Conservation (phyloP, 805 yeast genomes). For the Candida lessepsii region DNA sequence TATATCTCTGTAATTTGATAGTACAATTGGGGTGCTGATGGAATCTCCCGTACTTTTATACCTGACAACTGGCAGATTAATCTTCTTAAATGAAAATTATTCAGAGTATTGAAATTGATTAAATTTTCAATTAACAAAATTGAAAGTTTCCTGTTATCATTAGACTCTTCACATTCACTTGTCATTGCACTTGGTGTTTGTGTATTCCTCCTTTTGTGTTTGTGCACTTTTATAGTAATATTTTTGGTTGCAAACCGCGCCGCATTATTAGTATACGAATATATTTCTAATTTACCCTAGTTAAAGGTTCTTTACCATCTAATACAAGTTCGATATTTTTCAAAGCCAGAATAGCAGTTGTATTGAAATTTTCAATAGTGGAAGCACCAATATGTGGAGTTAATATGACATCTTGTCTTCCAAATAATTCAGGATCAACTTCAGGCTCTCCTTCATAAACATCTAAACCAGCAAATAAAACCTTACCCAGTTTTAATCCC, state of each 20-base stretch:
- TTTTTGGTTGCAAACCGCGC: slow-evolving; percentile 1
- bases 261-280: no score
- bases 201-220: slow-evolving; percentile 8
- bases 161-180: no score
- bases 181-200: background rate
- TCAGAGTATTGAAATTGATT: slow-evolving; percentile 19
- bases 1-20: slow-evolving; percentile 21
- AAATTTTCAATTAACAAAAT: slow-evolving; percentile 22
- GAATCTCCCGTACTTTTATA: slow-evolving; percentile 9
- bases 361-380: slow-evolving; percentile 53
- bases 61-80: slow-evolving; percentile 14
- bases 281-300: slow-evolving; percentile 15
- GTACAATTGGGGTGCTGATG: slow-evolving; percentile 18
- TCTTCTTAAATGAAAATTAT: slow-evolving; percentile 16
- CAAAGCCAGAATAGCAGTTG: slow-evolving; percentile 53
- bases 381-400: slow-evolving; percentile 76
- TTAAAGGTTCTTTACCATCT: slow-evolving; percentile 10
- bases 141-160: slow-evolving; percentile 55
- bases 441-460: slow-evolving; percentile 67
- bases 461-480: slow-evolving; percentile 69
- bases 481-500: slow-evolving; percentile 58
- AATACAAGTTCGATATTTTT: slow-evolving; percentile 50
- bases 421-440: slow-evolving; percentile 47
- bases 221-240: slow-evolving; percentile 1
- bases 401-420: slow-evolving; percentile 60